phyloP scores from a whole-genome alignment of 2,329 filamentous ascomycete species.

The Macrophomina phaseolina region DNA sequence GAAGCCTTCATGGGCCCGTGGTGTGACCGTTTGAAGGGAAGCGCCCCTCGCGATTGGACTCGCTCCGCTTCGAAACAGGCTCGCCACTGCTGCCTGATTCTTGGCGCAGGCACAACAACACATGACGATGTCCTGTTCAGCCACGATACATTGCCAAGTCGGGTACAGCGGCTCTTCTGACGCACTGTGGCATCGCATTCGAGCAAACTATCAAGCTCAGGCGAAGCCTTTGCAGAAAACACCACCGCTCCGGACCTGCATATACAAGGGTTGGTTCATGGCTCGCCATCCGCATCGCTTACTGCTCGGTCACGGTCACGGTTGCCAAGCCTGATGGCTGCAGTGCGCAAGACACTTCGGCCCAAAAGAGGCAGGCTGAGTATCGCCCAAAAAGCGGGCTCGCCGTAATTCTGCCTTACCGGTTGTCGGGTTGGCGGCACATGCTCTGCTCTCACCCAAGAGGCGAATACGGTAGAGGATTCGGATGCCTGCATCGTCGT shows the following conservation, averaged over 20 bases:
- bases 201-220: conserved; percentile 6
- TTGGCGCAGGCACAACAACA: background rate
- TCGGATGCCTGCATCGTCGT: background rate
- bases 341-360: background rate
- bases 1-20: background rate
- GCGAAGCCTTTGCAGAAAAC: background rate
- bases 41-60: background rate
- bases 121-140: background rate
- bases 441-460: background rate
- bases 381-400: too few species aligned
- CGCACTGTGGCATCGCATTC: background rate
- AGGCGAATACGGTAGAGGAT: conserved; percentile 4
- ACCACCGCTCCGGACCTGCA: background rate
- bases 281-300: background rate
- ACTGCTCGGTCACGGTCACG: background rate
- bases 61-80: background rate
- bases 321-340: background rate
- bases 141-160: conserved; percentile 8
- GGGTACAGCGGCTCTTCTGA: conserved; percentile 2
- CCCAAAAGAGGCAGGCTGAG: background rate
- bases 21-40: background rate
- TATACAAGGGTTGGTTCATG: background rate
- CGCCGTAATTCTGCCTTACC: background rate
- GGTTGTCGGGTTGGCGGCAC: background rate
- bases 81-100: background rate